A percentile compares a stretch with the other conserved stretches of the same genome.
Conservation (phyloP, 106 monocot genomes). For the Dioscorea alata region DNA sequence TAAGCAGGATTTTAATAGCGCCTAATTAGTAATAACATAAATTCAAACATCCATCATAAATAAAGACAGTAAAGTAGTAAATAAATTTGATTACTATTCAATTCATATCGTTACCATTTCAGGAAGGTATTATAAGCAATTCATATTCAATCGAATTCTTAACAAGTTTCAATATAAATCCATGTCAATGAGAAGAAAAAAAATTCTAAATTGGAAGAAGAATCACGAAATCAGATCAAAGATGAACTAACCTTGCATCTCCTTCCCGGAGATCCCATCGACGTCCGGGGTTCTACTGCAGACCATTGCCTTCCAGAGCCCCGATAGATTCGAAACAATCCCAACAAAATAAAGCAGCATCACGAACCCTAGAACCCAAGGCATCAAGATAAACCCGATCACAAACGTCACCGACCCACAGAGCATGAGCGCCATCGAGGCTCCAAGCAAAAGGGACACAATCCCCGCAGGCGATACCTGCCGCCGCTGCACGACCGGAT, state of each 20-base stretch:
- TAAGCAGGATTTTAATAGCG: no score
- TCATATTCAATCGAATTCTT: no score
- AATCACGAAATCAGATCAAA: no score
- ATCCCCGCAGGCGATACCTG: conserved; percentile 27
- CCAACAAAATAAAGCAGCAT: conserved; percentile 36
- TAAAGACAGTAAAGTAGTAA: no score
- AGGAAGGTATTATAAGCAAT: no score
- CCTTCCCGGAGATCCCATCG: conserved; percentile 16
- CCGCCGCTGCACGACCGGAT: neutral
- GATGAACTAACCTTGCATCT: conserved; percentile 19
- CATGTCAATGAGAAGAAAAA: no score
- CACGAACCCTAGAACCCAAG: conserved; percentile 39
- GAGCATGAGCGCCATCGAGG: conserved; percentile 42
- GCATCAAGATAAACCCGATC: conserved; percentile 50
- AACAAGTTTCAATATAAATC: no score
- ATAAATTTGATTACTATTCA: no score
- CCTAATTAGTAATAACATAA: no score
- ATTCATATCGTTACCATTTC: no score
- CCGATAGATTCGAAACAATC: conserved; percentile 34
- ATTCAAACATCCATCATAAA: no score
- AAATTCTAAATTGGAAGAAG: no score
- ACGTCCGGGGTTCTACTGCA: conserved; percentile 1
- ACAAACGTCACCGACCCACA: conserved; percentile 29
- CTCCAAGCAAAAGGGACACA: conserved; percentile 39
- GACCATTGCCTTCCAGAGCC: conserved; percentile 21